phyloP scores from a whole-genome alignment of 2,329 filamentous ascomycete genomes.

The Microdochium bolleyi region DNA sequence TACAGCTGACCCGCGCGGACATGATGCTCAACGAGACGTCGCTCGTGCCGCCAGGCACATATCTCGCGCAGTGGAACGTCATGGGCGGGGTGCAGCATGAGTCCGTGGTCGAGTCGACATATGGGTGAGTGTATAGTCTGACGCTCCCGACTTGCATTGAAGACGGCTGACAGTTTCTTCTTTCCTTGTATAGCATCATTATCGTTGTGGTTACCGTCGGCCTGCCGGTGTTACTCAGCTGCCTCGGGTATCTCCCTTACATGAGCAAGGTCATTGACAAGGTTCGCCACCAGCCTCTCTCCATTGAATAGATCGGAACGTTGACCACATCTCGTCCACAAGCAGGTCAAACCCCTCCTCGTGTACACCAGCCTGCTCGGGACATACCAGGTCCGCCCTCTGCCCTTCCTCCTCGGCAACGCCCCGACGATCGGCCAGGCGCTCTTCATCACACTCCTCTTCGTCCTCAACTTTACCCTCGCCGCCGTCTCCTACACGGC shows the following conservation, averaged over 20 bases:
- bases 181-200: slow-evolving; percentile 10
- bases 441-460: slow-evolving; percentile 65
- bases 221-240: slow-evolving; percentile 14
- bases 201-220: slow-evolving; percentile 16
- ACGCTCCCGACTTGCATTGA: not conserved
- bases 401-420: slow-evolving; percentile 25
- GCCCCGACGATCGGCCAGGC: slow-evolving; percentile 11
- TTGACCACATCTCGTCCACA: not conserved
- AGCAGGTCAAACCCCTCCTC: slow-evolving; percentile 19
- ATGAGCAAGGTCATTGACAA: slow-evolving; percentile 11
- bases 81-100: not conserved
- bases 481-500: slow-evolving; percentile 2
- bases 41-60: slow-evolving; percentile 2
- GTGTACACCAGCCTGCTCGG: slow-evolving; percentile 21
- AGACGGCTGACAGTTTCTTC: not conserved
- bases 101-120: not conserved
- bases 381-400: slow-evolving; percentile 19
- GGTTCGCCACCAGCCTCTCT: not conserved
- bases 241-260: slow-evolving; percentile 16
- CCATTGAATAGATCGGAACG: not conserved
- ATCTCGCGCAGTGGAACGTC: not conserved
- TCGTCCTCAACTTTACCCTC: slow-evolving; percentile 48
- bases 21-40: slow-evolving; percentile 11
- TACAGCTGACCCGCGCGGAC: slow-evolving; percentile 2
- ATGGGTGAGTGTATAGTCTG: slow-evolving; percentile 2